Evolutionary conservation across 2,329 filamentous ascomycete genomes (phyloP), one percentile per base, ranked within the genome.

Genomic region (Aschersonia sp.): DNA sequence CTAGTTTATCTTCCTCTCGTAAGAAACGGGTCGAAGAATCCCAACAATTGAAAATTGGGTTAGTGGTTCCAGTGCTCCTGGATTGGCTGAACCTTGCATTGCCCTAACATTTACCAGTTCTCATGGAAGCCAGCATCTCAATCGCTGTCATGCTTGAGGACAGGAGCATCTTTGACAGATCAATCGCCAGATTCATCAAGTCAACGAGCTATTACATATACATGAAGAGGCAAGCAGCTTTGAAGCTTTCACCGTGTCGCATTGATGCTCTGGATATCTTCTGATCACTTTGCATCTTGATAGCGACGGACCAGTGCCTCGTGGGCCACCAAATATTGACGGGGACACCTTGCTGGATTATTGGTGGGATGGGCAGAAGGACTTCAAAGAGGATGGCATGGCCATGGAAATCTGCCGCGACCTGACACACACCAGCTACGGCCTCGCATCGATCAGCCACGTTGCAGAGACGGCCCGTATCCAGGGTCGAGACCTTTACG

Each of bases 401-500:
- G 48, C 51, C 3, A 56, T 59, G 48, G 58, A 59, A 43, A 59
- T 56, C 12, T 59, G 57, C 43, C 54, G 57, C 40, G 58, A 59
- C 45, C 51, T 58, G 28, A 51, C 51, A n/a, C 58, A 59, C 46
- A 60, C 56, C 2, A 54, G 58, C 2, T 58, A 58, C 44, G 53
- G 52, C 9, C 43, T 60, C 28, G 48, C 55, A 2, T 58, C 56
- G 5, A 58, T 60, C 43, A 48, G 54, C 3, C 58, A 60, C 44
- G 51, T 59, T 5, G 53, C 55, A 5, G 56, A 59, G 51, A 58
- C 56, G 3, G 52, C 53, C 3, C 49, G 52, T 2, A 59, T 60
- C 29, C 58, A 60, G 47, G 57, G 55, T 3, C 47, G 46, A 5
- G 56, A 60, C 47, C 49, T 60, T 5, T 58, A 51, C 38, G 40